Evolutionary conservation across 2,329 filamentous ascomycete genomes (phyloP), one percentile per base, ranked within the genome.

Genomic region (Fusarium sp.): DNA sequence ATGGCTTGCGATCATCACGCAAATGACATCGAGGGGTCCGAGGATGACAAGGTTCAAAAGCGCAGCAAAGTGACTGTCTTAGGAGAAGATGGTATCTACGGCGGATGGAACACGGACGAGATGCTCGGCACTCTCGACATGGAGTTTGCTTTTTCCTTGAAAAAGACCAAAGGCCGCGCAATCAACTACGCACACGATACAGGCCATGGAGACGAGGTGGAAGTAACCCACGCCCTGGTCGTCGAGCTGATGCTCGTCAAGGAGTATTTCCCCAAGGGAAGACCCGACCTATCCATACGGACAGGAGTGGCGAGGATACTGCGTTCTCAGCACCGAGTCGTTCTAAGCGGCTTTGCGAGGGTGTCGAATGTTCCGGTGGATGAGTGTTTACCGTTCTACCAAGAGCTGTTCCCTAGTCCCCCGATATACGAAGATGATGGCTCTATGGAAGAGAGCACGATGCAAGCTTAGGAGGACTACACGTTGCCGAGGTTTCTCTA

Each of bases 201-300:
- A 76, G 92, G 93, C 71, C 89, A 92, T 62, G 85, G 88, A 37
- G 91, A 92, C 76, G 95, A 95, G 56, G 91, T 95, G 72, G 91
- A 93, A 76, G 91, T 98, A 60, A 91, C 90, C 40, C 96, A 98
- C 85, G 91, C 92, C 77, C 89, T 98, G 50, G 90, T 97, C 73
- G 88, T 98, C 60, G 96, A 98, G 84, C 90, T 98, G 85, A 94
- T 98, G 54, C 94, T 98, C 22, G 93, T 94, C 5, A 96, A 98
- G 83, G 96, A 98, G 82, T 95, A 94, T 85, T 89, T 87, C 0
- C 93, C 92, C 67, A 90, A 92, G 79, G 91, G 90, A 62, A 92
- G 90, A 79, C 86, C 87, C 0, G 83, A 85, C 50, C 86, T 94
- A 45, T 89, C 94, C 35, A 95, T 94, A 0, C 94, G 95, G 38